Percentiles rank a stretch among this genome's conserved stretches.
Evolutionary conservation across 1,284 basidiomycete species (phyloP).

Genomic region (Tranzscheliella williamsii): DNA sequence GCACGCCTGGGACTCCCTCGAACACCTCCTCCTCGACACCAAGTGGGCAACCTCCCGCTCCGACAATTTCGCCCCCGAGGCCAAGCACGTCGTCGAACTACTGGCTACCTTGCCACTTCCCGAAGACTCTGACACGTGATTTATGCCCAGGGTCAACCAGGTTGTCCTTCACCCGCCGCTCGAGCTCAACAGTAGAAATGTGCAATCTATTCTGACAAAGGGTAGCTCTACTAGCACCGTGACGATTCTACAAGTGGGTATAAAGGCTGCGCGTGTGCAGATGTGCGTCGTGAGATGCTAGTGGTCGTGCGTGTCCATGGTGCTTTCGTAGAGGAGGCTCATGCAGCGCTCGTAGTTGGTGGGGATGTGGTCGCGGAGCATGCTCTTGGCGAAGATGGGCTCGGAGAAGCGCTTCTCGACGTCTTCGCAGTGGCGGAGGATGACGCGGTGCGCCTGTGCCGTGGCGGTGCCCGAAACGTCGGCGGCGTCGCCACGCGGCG

Average conservation of each 20-base stretch:
- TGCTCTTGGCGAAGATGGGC: slow-evolving; percentile 60
- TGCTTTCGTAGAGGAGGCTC: slow-evolving; percentile 40
- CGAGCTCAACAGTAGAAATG: not conserved
- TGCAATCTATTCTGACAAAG: not conserved
- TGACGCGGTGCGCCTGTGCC: slow-evolving; percentile 62
- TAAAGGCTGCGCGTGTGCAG: no score
- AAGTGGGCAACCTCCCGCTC: slow-evolving; percentile 8
- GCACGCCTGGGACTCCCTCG: slow-evolving; percentile 9
- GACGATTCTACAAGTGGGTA: no score
- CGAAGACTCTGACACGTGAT: no score
- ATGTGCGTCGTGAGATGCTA: no score
- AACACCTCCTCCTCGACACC: slow-evolving; percentile 16
- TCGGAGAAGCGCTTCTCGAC: slow-evolving; percentile 65
- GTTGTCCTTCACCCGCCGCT: no score
- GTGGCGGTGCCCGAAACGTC: not conserved
- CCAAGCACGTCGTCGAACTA: not conserved
- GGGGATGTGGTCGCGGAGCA: slow-evolving; percentile 52
- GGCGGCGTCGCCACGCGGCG: not conserved
- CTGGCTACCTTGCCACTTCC: no score
- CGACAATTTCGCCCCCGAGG: not conserved
- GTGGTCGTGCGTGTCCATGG: slow-evolving; percentile 19
- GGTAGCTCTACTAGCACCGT: no score
- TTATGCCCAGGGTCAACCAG: no score
- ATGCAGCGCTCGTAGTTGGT: slow-evolving; percentile 54
- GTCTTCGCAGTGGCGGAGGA: slow-evolving; percentile 63